Evolutionary conservation across 768 basidiomycete genomes (phyloP), one percentile per base, ranked within the genome.

Genomic region (Podaxis rugospora): DNA sequence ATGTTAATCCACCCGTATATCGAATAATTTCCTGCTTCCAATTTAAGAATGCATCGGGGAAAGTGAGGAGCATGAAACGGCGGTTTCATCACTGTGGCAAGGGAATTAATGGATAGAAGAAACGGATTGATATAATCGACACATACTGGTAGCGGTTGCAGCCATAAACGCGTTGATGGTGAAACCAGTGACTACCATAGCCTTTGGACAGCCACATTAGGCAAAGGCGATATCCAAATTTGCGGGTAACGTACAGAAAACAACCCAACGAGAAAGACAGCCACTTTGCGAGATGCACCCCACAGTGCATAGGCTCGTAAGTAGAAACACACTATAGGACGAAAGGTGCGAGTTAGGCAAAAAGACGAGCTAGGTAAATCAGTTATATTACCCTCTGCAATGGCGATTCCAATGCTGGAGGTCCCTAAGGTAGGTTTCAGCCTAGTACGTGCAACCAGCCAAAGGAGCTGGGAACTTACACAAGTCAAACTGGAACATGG

Each of bases 1-100:
- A 58, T 21, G 36, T 51, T 58, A 27, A 50, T 36, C 57, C 57
- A 58, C 7, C 57, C 57, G 21, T 14, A 50, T 25, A 58, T 51
- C 14, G 47, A 32, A 21, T 50, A 25, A 7, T 32, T 58, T 18
- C 5, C 35, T 36, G 23, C 14, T 16, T 50, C 32, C 21, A 58
- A 2, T 1, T 23, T 7, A 2, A 58, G 13, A 25, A 58, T 25
- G n/a, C 47, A 58, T 9, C 21, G 57, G 13, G 57, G 57, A 6
- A 25, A 28, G 13, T n/a, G 21, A 14, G 47, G 57, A 23, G 23
- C 57, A 2, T 25, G 0, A 18, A 50, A 23, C 1, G 36, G 46
- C 5, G 23, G 36, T 16, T 58, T n/a, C 9, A 58, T 23, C 23
- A 50, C 47, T 50, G 23, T 49, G 5, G n/a, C n/a, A 37, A 11